Base-by-base conservation (phyloP, 1,139 yeast genomes). In the Sugiyamaella pinicola region DNA sequence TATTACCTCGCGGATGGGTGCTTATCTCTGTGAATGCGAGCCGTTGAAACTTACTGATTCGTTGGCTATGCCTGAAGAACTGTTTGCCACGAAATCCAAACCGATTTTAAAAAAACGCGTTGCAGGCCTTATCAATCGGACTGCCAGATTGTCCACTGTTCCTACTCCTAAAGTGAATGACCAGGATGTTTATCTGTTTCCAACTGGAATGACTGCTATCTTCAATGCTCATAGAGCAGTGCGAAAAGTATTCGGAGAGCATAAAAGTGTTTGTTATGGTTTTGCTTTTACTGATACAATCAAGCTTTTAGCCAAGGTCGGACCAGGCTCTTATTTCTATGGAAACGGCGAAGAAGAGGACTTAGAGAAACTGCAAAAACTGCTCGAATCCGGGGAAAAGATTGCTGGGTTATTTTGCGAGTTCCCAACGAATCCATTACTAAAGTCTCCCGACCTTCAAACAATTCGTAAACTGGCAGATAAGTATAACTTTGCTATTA, bases 221-320 rank as follows among this genome's bases (percentile, higher is more conserved):
- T 93, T 87, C 73, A 80, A 81, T 54, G 87, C 96, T 0, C 96
- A 91, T 65, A 80, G 85, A 58, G 78, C 87, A 1, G 67, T 84
- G 18, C 70, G 89, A 57, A 69, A 74, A n/a, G 62, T 68, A 0
- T 42, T 59, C 42, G 61, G 58, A 13, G 58, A 57, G 52, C 26
- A 63, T 60, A 87, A 88, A 67, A 84, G 96, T 0, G 96, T 90
- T 0, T 87, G 96, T 70, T 90, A 86, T 70, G 98, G 99, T 0
- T 91, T 91, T 70, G 96, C 98, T 4, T 93, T 91, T 67, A 95
- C 89, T 26, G 99, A 93, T 67, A 91, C 98, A 0, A 75, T 89
- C 55, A 89, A 87, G 63, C 84, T 93, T 56, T 75, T 93, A 63
- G 78, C 79, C 64, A 91, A 89, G 67, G 91, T 91, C 77, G 98